Evolutionary conservation across 2,329 filamentous ascomycete species (phyloP), one percentile per base, ranked within the genome.

Genomic region (Fusarium coicis): DNA sequence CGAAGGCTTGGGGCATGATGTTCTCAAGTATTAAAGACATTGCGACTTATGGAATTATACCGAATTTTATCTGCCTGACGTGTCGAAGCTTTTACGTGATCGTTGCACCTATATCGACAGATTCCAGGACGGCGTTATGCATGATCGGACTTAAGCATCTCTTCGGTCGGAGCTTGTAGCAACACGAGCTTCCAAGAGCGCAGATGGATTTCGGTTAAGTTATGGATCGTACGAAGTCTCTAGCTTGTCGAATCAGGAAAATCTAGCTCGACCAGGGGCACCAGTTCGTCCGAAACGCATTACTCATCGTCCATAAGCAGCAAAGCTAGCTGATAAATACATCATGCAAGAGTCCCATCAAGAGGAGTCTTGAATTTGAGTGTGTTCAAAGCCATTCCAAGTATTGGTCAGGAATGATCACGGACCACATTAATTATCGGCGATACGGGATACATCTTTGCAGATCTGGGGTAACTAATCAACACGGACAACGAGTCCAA

Each of bases 381-480:
- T 26, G 26, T 26, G 26, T 26, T 26, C 26, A 26, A 26, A 26
- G 26, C 26, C 12, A 26, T 37, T 18, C 18, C 10, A 37, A 15
- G 18, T 14, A 10, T 21, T 21, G 23, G 12, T 2, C n/a, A 26
- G 12, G 10, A 4, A 8, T 16, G 18, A 11, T 26, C 3, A 53
- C 32, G 14, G 23, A 5, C n/a, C 12, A 21, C 9, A 49, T 6
- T 10, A 7, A 36, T 26, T 21, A 11, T 52, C 4, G n/a, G n/a
- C 0, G n/a, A 26, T 52, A 3, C 12, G 8, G 7, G 15, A 15
- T 10, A 36, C 11, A 12, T 26, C 1, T 10, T 19, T 7, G 23
- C 8, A 5, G 7, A 21, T 52, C 12, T 12, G 18, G 15, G 5
- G 14, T 26, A 19, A 8, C 12, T 11, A 15, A 23, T 8, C 16